A percentile compares a stretch with the other conserved stretches of the same genome.
Evolutionary conservation across 2,329 filamentous ascomycete genomes (phyloP).

Genomic region (Cytospora schulzeri): DNA sequence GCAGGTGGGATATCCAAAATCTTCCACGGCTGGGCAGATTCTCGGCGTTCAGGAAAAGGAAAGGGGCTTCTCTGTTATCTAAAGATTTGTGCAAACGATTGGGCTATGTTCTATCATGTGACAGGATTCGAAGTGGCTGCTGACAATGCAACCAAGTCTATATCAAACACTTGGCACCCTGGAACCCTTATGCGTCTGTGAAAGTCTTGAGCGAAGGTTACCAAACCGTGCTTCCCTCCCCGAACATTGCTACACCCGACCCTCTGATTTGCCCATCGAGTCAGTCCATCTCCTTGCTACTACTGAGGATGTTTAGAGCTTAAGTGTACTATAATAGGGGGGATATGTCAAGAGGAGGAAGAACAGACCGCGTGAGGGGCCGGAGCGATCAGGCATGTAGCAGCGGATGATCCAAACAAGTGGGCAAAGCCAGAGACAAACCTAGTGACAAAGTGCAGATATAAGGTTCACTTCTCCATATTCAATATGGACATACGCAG

Average conservation of each 20-base stretch:
- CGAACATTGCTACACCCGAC: background rate
- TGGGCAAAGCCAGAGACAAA: no score
- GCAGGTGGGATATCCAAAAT: slow-evolving; percentile 23
- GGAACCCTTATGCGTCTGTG: background rate
- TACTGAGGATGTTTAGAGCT: no score
- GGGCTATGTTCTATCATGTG: slow-evolving; percentile 16
- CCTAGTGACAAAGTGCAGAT: no score
- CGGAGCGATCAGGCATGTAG: no score
- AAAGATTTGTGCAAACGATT: slow-evolving; percentile 21
- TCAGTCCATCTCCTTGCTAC: no score
- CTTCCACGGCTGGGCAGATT: slow-evolving; percentile 25
- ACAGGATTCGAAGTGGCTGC: slow-evolving; percentile 9
- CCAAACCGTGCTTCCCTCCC: background rate
- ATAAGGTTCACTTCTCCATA: no score
- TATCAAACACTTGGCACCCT: background rate
- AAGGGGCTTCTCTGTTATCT: slow-evolving; percentile 24
- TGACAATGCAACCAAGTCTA: slow-evolving; percentile 1
- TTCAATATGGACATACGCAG: no score
- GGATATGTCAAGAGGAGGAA: no score
- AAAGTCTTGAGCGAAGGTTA: background rate
- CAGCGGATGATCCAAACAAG: no score
- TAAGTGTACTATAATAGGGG: no score
- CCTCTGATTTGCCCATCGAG: no score
- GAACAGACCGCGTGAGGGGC: no score
- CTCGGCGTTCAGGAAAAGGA: slow-evolving; percentile 29